phyloP scores from a whole-genome alignment of 192 early-diverging fungal genomes.

The Rhizoclosmatium sp. region DNA sequence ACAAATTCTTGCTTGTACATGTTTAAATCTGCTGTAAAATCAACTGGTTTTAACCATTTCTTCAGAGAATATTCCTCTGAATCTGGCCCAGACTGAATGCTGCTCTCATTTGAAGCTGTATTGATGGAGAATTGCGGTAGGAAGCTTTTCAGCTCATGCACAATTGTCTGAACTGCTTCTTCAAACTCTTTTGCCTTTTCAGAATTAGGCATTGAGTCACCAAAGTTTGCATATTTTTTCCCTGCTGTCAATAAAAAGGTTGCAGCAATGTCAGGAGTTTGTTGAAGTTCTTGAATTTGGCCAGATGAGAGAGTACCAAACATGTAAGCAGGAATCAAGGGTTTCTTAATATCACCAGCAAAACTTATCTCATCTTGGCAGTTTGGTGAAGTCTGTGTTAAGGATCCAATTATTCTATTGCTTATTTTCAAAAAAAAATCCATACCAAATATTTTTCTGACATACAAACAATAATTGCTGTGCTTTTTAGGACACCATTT shows the following conservation, averaged over 20 bases:
- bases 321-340: conserved; percentile 21
- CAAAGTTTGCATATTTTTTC: conserved; percentile 19
- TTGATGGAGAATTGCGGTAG: neutral
- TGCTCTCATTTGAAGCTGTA: neutral
- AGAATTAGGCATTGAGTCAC: neutral
- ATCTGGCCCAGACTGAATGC: neutral
- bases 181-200: neutral
- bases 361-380: conserved; percentile 25
- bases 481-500: conserved; percentile 22
- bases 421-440: no score
- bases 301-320: neutral
- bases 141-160: neutral
- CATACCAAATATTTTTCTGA: conserved; percentile 15
- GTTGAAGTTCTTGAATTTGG: no score
- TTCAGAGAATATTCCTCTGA: conserved; percentile 4
- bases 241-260: conserved; percentile 22
- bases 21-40: conserved; percentile 19
- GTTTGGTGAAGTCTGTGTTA: conserved; percentile 6
- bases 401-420: no score
- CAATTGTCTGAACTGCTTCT: neutral
- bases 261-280: no score
- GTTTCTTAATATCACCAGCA: conserved; percentile 29
- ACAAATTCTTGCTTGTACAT: conserved; percentile 17
- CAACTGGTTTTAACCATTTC: conserved; percentile 32
- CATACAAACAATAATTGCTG: conserved; percentile 25